Conservation (phyloP, 2,329 filamentous ascomycete species). For the Trichocomaceae sp. region DNA sequence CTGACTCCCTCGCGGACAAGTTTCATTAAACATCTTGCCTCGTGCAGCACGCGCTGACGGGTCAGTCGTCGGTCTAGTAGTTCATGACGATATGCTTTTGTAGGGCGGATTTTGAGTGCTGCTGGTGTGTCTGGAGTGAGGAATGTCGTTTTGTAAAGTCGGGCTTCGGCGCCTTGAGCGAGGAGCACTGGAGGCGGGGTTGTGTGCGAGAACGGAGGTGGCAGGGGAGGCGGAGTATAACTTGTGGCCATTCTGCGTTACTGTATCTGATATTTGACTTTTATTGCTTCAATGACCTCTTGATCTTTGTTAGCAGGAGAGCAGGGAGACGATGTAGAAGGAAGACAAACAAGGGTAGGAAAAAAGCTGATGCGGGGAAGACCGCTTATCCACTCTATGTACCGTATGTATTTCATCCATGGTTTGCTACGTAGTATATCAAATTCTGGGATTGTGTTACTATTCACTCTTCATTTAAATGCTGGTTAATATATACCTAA, state of each 20-base stretch:
- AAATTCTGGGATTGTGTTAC: not conserved
- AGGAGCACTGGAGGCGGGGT: constrained; percentile 62
- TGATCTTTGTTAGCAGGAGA: not conserved
- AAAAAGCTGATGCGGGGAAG: constrained; percentile 9
- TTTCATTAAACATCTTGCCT: constrained; percentile 76
- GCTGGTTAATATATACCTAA: not conserved
- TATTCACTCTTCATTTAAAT: not conserved
- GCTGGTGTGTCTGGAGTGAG: constrained; percentile 61
- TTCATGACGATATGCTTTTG: constrained; percentile 87
- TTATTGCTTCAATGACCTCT: not conserved
- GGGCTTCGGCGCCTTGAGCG: constrained; percentile 91
- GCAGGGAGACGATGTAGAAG: not conserved
- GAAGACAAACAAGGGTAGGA: not conserved
- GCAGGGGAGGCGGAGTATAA: constrained; percentile 42
- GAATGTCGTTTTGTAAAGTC: constrained; percentile 81
- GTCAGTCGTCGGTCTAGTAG: constrained; percentile 82
- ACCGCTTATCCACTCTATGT: not conserved
- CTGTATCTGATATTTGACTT: not conserved
- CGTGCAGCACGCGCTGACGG: constrained; percentile 76
- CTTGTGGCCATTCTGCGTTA: not conserved
- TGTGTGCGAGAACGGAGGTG: constrained; percentile 58
- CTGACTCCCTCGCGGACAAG: constrained; percentile 70
- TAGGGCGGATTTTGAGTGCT: constrained; percentile 84
- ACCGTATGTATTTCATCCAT: not conserved
- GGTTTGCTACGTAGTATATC: not conserved